Evolutionary conservation across 305 asterid species (phyloP), one percentile per base, ranked within the genome.

Genomic region (Fraxinus latifolia): DNA sequence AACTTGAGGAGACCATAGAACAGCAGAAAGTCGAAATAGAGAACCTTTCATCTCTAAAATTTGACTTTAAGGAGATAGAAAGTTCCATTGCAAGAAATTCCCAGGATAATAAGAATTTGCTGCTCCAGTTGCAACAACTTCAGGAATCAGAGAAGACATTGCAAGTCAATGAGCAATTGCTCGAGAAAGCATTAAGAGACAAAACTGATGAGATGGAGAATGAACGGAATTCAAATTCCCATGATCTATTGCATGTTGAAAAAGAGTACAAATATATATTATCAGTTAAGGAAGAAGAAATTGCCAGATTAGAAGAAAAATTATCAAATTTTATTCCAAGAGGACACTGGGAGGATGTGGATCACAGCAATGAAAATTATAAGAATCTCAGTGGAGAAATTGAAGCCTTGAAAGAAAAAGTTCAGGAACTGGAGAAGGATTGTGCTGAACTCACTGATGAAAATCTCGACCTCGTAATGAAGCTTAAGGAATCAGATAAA

Each of bases 371-470:
- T 25, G 88, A 82, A 55, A 79, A 3, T 74, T 71, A 83, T 78
- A 81, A 7, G 76, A 87, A 91, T 85, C 86, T 83, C 23, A 39
- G 83, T 3, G 81, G 82, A 84, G 95, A 92, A 83, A 80, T 86
- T 29, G 91, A 91, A 78, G 79, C 87, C 4, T 84, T 95, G 90
- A 89, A 82, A 82, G 91, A 87, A 80, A 94, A 91, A 86, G 82
- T 94, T 76, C 80, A 81, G 8, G 98, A 94, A 85, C 85, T 95
- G 77, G 99, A 95, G 89, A 91, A 84, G 84, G 97, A 95, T 79
- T 91, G 98, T 76, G 68, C 84, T 14, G 99, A 94, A 90, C 97
- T 94, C 80, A 92, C 99, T 62, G 95, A 91, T 76, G 99, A 95
- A 82, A 95, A 95, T 84, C 91, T 95, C 36, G 95, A 94, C 47